phyloP scores from a whole-genome alignment of 2,329 filamentous ascomycete genomes.

The Periconia macrospinosa region DNA sequence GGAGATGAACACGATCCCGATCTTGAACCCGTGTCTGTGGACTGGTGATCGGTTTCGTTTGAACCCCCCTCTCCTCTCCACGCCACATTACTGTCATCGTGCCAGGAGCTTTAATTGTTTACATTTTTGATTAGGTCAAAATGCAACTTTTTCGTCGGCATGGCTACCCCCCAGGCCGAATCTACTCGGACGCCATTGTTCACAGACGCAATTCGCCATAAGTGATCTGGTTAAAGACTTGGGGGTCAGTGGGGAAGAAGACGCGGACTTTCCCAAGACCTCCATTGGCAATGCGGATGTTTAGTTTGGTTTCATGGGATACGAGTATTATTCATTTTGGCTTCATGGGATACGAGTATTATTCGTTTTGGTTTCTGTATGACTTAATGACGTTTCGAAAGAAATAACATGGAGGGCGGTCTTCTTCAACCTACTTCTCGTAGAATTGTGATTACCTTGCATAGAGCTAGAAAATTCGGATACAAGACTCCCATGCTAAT shows the following conservation, averaged over 20 bases:
- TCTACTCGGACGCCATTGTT: not conserved
- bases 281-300: not conserved
- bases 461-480: no score
- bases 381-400: not conserved
- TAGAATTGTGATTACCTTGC: no score
- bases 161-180: not conserved
- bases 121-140: not conserved
- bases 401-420: no score
- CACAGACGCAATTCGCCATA: not conserved
- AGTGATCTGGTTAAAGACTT: not conserved
- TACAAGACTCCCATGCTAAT: no score
- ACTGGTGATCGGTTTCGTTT: conserved; percentile 4
- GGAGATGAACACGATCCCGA: conserved; percentile 33
- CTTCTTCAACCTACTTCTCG: no score
- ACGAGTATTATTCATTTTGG: not conserved
- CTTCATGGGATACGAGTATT: not conserved
- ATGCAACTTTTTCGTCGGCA: not conserved
- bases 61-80: not conserved
- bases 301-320: not conserved
- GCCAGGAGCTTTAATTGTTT: not conserved
- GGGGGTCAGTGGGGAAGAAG: not conserved
- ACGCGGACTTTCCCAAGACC: not conserved
- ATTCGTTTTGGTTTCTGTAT: not conserved
- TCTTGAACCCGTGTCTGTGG: conserved; percentile 20
- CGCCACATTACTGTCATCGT: not conserved